Evolutionary conservation across 148 eudicot genomes (phyloP), one percentile per base, ranked within the genome.

Genomic region (Chenopodium formosanum): DNA sequence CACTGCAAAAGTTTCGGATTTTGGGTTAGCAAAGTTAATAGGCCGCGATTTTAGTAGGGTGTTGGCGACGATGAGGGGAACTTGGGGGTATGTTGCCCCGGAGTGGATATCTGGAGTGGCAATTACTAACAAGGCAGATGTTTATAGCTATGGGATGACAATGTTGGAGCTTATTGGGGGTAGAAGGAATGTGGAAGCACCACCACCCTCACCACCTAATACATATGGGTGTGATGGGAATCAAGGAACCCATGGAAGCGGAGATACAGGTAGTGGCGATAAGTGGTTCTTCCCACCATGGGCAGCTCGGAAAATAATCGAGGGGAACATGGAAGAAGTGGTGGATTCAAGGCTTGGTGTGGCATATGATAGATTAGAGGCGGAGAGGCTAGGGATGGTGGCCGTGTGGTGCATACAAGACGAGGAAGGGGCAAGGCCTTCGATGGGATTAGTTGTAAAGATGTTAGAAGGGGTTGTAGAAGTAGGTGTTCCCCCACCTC

Each of bases 331-430:
- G 71, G 87, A 40, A 2, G 87, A 80, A 1, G 89, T 91, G 72
- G 85, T 93, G 56, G 97, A 93, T 73, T 75, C 82, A 76, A 87
- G 92, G 86, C 91, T 93, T 53, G 85, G 84, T 3, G 76, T 80
- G 20, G 77, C 40, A 27, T 90, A 89, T 29, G 66, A 88, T 46
- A 67, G 50, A 58, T 87, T 32, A 37, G 92, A 92, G 85, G 95
- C 90, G 1, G 85, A 77, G 78, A 84, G 95, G 22, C 69, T 90
- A 11, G 92, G 90, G 25, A 84, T 88, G 84, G 90, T 90, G 60
- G 97, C 97, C 0, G 86, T 92, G 29, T 93, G 97, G 97, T 93
- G 97, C 22, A 92, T 93, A 69, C 97, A 93, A 75, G 97, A 93
- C 34, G 94, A 93, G 68, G 97, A 92, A 69, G 84, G 60, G 19